Evolutionary conservation across 1,139 yeast genomes (phyloP).

Genomic region (Candida pseudoviswanathii): DNA sequence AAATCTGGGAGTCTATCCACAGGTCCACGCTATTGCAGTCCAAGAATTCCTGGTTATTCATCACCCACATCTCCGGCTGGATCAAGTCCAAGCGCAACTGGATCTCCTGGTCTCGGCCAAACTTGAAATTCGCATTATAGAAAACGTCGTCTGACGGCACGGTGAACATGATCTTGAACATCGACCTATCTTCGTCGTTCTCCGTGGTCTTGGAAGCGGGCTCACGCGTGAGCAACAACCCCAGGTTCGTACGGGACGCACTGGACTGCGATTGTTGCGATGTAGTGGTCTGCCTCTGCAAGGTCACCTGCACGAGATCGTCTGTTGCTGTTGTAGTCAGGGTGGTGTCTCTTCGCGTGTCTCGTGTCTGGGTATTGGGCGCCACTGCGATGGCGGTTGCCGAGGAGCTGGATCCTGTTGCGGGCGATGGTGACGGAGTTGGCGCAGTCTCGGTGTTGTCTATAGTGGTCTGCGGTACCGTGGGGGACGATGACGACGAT

Average conservation of each 20-base stretch:
- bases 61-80: constrained; percentile 43
- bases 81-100: constrained; percentile 32
- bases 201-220: constrained; percentile 20
- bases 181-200: constrained; percentile 17
- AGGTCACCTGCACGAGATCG: constrained; percentile 12
- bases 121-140: constrained; percentile 19
- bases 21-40: constrained; percentile 25
- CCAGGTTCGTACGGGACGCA: constrained; percentile 14
- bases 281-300: constrained; percentile 16
- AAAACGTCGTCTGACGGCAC: constrained; percentile 16
- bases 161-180: constrained; percentile 26
- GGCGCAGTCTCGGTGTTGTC: neutral
- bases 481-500: neutral
- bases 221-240: constrained; percentile 8
- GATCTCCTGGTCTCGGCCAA: constrained; percentile 17
- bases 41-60: constrained; percentile 27
- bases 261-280: constrained; percentile 5
- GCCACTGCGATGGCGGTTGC: constrained; percentile 2
- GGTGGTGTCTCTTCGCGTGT: constrained; percentile 1
- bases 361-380: neutral
- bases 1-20: constrained; percentile 25
- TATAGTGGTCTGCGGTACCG: neutral
- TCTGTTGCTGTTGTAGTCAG: constrained; percentile 6
- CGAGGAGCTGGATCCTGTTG: neutral
- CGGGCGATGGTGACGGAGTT: neutral